Evolutionary conservation across 257 asterid species (phyloP).

Genomic region (Capsicum rhomboideum): DNA sequence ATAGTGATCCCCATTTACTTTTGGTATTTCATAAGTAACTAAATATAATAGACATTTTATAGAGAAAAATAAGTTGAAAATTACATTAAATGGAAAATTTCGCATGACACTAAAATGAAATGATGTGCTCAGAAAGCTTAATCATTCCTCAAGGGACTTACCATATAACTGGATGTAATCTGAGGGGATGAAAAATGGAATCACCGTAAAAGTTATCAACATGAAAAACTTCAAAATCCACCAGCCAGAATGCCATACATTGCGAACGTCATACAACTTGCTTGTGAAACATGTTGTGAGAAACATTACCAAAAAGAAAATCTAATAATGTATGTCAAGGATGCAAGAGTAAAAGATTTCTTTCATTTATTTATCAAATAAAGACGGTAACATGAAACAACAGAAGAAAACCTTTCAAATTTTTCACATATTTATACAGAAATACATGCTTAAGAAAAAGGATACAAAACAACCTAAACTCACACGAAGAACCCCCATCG

Average conservation of each 20-base stretch:
- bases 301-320: conserved; percentile 73
- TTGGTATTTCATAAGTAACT: neutral
- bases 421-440: neutral
- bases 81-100: neutral
- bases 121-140: neutral
- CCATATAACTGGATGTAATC: conserved; percentile 74
- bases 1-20: neutral
- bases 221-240: conserved; percentile 57
- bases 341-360: neutral
- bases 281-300: conserved; percentile 50
- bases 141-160: conserved; percentile 13
- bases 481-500: conserved; percentile 94
- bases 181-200: conserved; percentile 75
- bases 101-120: neutral
- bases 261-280: conserved; percentile 42
- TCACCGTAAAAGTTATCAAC: conserved; percentile 35
- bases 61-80: neutral
- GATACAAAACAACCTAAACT: conserved; percentile 96
- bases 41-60: neutral
- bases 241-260: conserved; percentile 82
- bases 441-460: conserved; percentile 8
- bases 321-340: conserved; percentile 50
- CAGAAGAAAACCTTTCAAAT: neutral
- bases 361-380: neutral
- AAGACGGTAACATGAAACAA: neutral